Evolutionary conservation across 257 asterid species (phyloP), one percentile per base, ranked within the genome.

Genomic region (Nicotiana tabacum): DNA sequence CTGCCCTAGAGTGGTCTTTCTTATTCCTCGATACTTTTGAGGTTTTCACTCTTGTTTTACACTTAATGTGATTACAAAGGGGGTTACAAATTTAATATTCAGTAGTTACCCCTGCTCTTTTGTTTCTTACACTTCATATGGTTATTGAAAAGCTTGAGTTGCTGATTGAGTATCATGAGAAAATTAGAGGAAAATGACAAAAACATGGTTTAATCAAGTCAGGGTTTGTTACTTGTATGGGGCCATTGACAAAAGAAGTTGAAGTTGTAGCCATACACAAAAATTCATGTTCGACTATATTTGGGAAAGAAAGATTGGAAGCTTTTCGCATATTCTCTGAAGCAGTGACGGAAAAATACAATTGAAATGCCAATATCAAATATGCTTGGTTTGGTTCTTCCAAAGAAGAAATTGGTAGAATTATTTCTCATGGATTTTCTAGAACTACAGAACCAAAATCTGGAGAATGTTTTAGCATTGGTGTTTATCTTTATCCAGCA

Each of bases 371-470:
- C 4, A 90, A 90, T 66, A 24, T 86, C 0, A 86, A 77, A 85
- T 80, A 78, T 53, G 93, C 83, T 1, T 91, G 93, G 92, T 89
- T 87, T 86, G 93, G 90, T 67, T 88, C 90, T 27, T 62, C 87
- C 0, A 66, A 81, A 81, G 82, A 67, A 10, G 93, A 90, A 67
- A 74, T 89, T 43, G 32, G 57, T n/a, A 84, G 74, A 3, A 82
- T 91, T 37, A 53, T 88, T 0, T 55, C 46, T n/a, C 83, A 85
- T 78, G 95, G 92, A 61, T 91, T 91, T 69, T 82, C 77, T 68
- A 77, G 24, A 83, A 76, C 3, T 77, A 80, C 9, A 67, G 24
- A 8, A 55, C 9, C 43, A 27, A 51, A 51, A 27, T 76, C 65
- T 5, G 81, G 83, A 37, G 65, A 78, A n/a, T 84, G 87, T 55